Conservation (phyloP, 1,284 basidiomycete genomes). For the Microbotryomycetes sp. region DNA sequence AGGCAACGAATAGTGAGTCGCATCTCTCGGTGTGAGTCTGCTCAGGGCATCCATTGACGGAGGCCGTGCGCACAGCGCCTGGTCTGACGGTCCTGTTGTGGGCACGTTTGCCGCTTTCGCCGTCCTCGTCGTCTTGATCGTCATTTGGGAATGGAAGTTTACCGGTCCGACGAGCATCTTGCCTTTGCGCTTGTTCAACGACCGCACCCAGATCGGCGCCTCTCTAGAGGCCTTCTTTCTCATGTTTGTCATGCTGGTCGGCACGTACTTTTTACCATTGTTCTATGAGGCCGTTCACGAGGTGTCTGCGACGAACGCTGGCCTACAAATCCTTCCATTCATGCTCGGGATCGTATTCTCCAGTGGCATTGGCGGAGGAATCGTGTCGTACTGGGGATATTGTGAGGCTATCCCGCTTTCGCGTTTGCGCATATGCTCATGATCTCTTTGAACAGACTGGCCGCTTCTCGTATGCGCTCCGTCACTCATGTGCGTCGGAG, state of each 20-base stretch:
- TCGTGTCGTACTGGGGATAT: conserved; percentile 34
- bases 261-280: conserved; percentile 43
- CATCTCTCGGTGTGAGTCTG: conserved; percentile 5
- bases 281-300: conserved; percentile 37
- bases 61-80: conserved; percentile 30
- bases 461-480: conserved; percentile 39
- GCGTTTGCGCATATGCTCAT: background rate
- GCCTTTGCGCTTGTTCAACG: conserved; percentile 40
- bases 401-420: too few relatives aligned
- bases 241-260: conserved; percentile 43
- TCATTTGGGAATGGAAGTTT: conserved; percentile 41
- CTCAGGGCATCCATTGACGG: too few relatives aligned
- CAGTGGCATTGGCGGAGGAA: conserved; percentile 42
- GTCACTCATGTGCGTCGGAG: conserved; percentile 42
- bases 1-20: conserved; percentile 30
- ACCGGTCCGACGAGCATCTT: conserved; percentile 43
- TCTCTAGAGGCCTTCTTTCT: conserved; percentile 42
- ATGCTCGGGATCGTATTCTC: conserved; percentile 42
- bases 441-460: conserved; percentile 39
- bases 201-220: conserved; percentile 40
- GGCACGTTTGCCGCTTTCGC: conserved; percentile 39
- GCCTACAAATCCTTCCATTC: conserved; percentile 47
- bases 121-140: conserved; percentile 40
- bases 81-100: conserved; percentile 42
- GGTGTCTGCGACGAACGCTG: conserved; percentile 42